Evolutionary conservation across 495 filamentous ascomycete genomes (phyloP).

Genomic region (Hypoxylon subgilvum): DNA sequence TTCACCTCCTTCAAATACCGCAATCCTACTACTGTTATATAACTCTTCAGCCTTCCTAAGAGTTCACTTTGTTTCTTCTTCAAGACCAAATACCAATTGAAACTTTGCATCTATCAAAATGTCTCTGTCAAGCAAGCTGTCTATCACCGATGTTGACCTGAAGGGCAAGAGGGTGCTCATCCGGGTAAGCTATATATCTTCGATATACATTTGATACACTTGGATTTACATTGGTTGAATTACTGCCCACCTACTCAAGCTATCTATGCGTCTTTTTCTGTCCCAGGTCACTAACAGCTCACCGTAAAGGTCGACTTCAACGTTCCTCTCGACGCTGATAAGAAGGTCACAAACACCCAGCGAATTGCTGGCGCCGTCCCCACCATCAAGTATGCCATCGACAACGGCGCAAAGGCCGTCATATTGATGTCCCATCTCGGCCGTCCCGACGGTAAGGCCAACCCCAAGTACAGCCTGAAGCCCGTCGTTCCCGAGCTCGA

Average conservation of each 20-base stretch:
- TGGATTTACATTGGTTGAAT: too few relatives aligned
- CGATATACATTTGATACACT: not conserved
- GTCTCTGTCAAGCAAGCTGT: slow-evolving; percentile 98
- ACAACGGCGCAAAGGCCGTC: slow-evolving; percentile 92
- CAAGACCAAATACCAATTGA: slow-evolving; percentile 19
- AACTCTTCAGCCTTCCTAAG: slow-evolving; percentile 3
- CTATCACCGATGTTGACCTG: slow-evolving; percentile 93
- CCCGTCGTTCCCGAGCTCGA: slow-evolving; percentile 90
- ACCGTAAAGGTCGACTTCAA: slow-evolving; percentile 92
- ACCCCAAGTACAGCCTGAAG: slow-evolving; percentile 92
- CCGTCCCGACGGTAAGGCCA: slow-evolving; percentile 86
- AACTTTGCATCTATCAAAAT: slow-evolving; percentile 58
- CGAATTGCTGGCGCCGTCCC: slow-evolving; percentile 96
- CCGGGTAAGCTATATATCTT: slow-evolving; percentile 67
- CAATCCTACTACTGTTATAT: slow-evolving; percentile 16
- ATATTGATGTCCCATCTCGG: slow-evolving; percentile 99
- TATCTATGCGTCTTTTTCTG: too few relatives aligned
- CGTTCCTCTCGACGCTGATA: slow-evolving; percentile 87
- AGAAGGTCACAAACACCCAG: slow-evolving; percentile 97
- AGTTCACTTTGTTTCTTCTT: not conserved
- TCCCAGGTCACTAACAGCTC: slow-evolving; percentile 4
- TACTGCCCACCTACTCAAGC: too few relatives aligned
- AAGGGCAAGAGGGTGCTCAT: slow-evolving; percentile 98
- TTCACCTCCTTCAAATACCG: slow-evolving; percentile 27
- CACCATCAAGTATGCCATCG: slow-evolving; percentile 97